Evolutionary conservation across 495 filamentous ascomycete species (phyloP), one percentile per base, ranked within the genome.

Genomic region (Pseudoneurospora amorphoporcata): DNA sequence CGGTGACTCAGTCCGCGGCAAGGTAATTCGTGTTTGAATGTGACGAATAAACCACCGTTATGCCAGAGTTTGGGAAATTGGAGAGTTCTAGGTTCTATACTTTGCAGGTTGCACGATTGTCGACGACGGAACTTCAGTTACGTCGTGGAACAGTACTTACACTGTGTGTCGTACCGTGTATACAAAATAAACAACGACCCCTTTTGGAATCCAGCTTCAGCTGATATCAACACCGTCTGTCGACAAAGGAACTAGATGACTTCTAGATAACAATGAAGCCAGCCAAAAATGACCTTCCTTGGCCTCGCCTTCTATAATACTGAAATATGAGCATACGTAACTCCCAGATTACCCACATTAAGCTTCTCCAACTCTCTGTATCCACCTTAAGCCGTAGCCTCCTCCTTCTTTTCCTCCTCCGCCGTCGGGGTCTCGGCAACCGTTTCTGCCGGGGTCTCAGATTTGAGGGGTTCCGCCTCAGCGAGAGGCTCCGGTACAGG

Each of bases 401-500:
- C 42, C 29, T 71, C 61, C 23, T 39, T 35, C 69, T 70, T 72
- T 4, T 70, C 70, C 69, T 70, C 12, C 68, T 65, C 29, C 17
- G 41, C 37, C 38, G 47, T 53, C 5, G 45, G 41, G 5, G 19
- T 32, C 35, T 53, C 69, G 53, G 16, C 53, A 35, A 3, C 47
- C 12, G 8, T 14, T n/a, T 37, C 58, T 7, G 29, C 42, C 39
- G 17, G n/a, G 32, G 70, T 47, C 4, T 40, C 32, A 14, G 68
- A 61, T 14, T 38, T n/a, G 0, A 47, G 41, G 23, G 73, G 65
- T 39, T 71, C 73, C 37, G 71, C 16, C 69, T 75, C 69, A 35
- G 29, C 0, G 32, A 65, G 29, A 65, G 29, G 53, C 53, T 61
- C 53, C 14, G 53, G 29, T 17, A 32, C 23, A 32, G 53, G 29